Evolutionary conservation across 495 filamentous ascomycete species (phyloP).

Genomic region (Extremus antarcticus): DNA sequence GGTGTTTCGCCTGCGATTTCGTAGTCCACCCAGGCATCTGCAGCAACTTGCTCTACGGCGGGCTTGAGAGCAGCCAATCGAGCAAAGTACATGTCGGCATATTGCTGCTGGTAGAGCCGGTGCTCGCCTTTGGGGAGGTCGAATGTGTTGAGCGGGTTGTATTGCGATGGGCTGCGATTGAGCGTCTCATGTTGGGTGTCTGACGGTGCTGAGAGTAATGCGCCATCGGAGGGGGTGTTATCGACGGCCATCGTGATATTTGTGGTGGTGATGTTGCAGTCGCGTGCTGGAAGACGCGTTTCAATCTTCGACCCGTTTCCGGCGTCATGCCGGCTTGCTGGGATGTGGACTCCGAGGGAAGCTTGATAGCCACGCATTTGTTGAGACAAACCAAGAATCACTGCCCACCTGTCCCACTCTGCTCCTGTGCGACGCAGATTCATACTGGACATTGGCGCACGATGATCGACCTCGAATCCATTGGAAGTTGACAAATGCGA

Average conservation of each 20-base stretch:
- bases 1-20: slow-evolving; percentile 67
- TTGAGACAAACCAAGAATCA: too few species aligned
- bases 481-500: too few species aligned
- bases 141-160: slow-evolving; percentile 67
- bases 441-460: too few species aligned
- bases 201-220: not conserved
- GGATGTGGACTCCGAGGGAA: too few species aligned
- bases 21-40: slow-evolving; percentile 64
- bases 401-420: too few species aligned
- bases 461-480: too few species aligned
- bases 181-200: not conserved
- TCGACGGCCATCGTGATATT: not conserved
- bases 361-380: not conserved
- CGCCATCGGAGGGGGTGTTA: not conserved
- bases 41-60: slow-evolving; percentile 60
- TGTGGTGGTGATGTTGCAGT: not conserved
- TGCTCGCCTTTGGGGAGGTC: slow-evolving; percentile 54
- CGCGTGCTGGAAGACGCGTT: not conserved
- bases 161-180: slow-evolving; percentile 40
- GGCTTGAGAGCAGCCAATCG: slow-evolving; percentile 82
- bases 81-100: slow-evolving; percentile 92
- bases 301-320: not conserved
- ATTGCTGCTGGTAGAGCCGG: slow-evolving; percentile 86
- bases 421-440: too few species aligned
- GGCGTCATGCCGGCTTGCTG: not conserved